phyloP scores from a whole-genome alignment of 768 basidiomycete species.

The Baorangia bicolor region DNA sequence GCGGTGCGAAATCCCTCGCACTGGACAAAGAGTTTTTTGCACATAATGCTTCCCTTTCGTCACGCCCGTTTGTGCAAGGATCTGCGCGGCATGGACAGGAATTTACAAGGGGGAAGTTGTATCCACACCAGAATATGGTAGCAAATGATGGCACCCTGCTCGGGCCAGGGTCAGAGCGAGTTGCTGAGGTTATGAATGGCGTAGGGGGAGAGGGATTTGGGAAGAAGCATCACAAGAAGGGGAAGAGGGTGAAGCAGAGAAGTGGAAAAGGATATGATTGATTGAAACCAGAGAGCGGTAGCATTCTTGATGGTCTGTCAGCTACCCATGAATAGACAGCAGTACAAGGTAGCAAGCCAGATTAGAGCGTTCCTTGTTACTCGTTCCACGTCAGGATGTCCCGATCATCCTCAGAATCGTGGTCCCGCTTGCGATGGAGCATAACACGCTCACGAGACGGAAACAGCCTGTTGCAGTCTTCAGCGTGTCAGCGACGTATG shows the following conservation, averaged over 20 bases:
- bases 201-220: constrained; percentile 37
- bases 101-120: constrained; percentile 63
- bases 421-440: constrained; percentile 72
- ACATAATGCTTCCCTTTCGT: constrained; percentile 45
- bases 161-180: constrained; percentile 38
- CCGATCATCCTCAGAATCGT: constrained; percentile 52
- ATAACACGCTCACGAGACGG: constrained; percentile 68
- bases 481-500: not conserved
- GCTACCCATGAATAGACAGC: not conserved
- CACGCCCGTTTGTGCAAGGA: constrained; percentile 66
- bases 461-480: constrained; percentile 71
- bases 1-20: constrained; percentile 55
- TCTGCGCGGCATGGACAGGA: constrained; percentile 53
- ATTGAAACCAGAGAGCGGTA: not conserved
- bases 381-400: constrained; percentile 76
- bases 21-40: constrained; percentile 86
- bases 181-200: constrained; percentile 42
- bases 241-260: constrained; percentile 80
- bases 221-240: constrained; percentile 87
- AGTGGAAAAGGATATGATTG: constrained; percentile 92
- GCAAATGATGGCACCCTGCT: constrained; percentile 77
- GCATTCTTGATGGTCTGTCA: not conserved
- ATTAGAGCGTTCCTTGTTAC: constrained; percentile 18
- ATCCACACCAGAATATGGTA: constrained; percentile 82
- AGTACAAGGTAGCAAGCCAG: not conserved